These are phyloP conservation scores for Pyrenophora teres DNA, from an alignment of 2,329 filamentous ascomycete species.

Conservation along the genomic window DNA sequence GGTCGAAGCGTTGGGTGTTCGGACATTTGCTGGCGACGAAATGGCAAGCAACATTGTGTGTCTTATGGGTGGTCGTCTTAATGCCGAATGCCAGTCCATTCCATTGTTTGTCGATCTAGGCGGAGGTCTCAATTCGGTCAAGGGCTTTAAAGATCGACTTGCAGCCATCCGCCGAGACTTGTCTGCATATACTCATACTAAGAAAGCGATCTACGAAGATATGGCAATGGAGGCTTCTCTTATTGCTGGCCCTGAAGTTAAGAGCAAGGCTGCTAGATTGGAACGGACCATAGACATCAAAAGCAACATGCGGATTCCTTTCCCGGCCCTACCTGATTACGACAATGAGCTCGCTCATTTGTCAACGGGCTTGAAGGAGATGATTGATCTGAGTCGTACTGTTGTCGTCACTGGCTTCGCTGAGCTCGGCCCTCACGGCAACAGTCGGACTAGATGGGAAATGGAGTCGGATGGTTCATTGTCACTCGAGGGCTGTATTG, in stretches of 20 bases:
- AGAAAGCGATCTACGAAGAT: too few species aligned
- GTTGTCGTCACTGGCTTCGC: constrained; percentile 97
- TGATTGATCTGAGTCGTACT: constrained; percentile 98
- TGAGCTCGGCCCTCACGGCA: constrained; percentile 97
- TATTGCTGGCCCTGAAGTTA: constrained; percentile 93
- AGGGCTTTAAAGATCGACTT: too few species aligned
- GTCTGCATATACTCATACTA: too few species aligned
- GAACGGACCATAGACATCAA: constrained; percentile 91
- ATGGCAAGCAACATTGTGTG: constrained; percentile 99
- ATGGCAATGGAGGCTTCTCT: constrained; percentile 69
- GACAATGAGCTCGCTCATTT: constrained; percentile 86
- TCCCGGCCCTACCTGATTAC: constrained; percentile 90
- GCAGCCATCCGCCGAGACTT: too few species aligned
- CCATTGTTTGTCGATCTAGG: constrained; percentile 97
- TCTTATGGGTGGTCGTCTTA: constrained; percentile 90
- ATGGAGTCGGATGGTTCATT: constrained; percentile 98
- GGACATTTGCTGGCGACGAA: constrained; percentile 98
- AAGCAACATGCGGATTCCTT: constrained; percentile 97
- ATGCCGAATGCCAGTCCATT: constrained; percentile 92
- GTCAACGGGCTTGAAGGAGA: constrained; percentile 86
- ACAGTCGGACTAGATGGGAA: constrained; percentile 96
- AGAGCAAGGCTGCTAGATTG: constrained; percentile 90
- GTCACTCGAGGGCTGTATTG: constrained; percentile 94
- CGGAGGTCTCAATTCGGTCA: constrained; percentile 93
- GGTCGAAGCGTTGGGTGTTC: constrained; percentile 93